A percentile compares a stretch with the other conserved stretches of the same genome.
Evolutionary conservation across 2,329 filamentous ascomycete genomes (phyloP).

Genomic region (Pyrenochaeta sp.): DNA sequence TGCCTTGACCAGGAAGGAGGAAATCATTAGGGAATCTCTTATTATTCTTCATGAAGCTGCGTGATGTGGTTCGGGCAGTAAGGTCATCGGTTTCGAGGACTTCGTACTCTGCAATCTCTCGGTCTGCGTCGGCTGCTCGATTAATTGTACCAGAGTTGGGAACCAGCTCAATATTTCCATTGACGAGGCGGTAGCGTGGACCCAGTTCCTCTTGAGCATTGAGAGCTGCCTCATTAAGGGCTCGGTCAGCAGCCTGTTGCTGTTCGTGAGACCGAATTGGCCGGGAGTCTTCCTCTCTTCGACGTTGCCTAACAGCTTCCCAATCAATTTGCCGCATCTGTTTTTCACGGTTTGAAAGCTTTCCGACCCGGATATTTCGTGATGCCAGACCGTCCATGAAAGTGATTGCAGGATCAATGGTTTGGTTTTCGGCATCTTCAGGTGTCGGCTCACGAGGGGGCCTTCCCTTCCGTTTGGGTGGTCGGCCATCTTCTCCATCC

Average conservation of each 20-base stretch:
- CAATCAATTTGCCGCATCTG: slow-evolving; percentile 74
- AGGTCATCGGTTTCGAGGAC: slow-evolving; percentile 81
- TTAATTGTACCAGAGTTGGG: slow-evolving; percentile 73
- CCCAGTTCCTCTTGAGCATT: slow-evolving; percentile 40
- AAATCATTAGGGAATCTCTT: slow-evolving; percentile 57
- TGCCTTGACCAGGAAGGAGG: slow-evolving; percentile 54
- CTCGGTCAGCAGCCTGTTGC: slow-evolving; percentile 31
- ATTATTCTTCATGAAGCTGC: slow-evolving; percentile 71
- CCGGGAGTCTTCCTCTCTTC: slow-evolving; percentile 43
- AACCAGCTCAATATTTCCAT: slow-evolving; percentile 76
- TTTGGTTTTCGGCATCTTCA: slow-evolving; percentile 47
- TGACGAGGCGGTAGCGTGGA: slow-evolving; percentile 65
- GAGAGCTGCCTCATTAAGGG: slow-evolving; percentile 25
- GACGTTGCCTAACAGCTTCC: slow-evolving; percentile 55
- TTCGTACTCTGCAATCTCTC: slow-evolving; percentile 62
- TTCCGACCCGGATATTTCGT: slow-evolving; percentile 70
- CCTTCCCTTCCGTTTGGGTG: slow-evolving; percentile 28
- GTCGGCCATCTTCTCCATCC: slow-evolving; percentile 15
- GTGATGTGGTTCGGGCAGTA: slow-evolving; percentile 72
- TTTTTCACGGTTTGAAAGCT: slow-evolving; percentile 76
- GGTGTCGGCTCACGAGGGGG: slow-evolving; percentile 41
- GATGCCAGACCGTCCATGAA: slow-evolving; percentile 77
- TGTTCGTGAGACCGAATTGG: slow-evolving; percentile 28
- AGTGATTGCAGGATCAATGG: slow-evolving; percentile 70
- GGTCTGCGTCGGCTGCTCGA: slow-evolving; percentile 68